A percentile compares a stretch with the other conserved stretches of the same genome.
Evolutionary conservation across 306 rosid genomes (phyloP).

Genomic region (Biancaea sappan): DNA sequence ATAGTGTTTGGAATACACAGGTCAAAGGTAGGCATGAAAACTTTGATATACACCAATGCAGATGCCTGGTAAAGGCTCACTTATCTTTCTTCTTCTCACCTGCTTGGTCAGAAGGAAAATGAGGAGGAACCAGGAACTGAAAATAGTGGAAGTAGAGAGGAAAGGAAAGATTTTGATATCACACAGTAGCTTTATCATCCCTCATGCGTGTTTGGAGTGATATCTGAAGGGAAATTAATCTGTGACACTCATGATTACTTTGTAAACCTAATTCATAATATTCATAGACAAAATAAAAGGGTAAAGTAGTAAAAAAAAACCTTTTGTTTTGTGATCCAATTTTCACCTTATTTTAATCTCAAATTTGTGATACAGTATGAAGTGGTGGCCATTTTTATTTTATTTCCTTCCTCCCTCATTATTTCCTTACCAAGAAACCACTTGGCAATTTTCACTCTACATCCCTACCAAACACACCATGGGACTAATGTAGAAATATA

Average conservation of each 20-base stretch:
- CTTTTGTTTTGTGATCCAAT: background rate
- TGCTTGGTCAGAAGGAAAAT: slow-evolving; percentile 5
- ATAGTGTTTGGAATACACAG: background rate
- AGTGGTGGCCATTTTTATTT: background rate
- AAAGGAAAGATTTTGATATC: background rate
- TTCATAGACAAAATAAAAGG: background rate
- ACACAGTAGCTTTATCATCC: background rate
- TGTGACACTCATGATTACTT: background rate
- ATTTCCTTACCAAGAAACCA: background rate
- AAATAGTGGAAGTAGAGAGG: background rate
- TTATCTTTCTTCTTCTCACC: background rate
- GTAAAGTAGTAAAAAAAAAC: background rate
- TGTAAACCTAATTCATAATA: background rate
- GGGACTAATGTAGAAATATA: background rate
- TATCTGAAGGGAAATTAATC: background rate
- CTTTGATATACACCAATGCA: background rate
- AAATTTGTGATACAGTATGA: background rate
- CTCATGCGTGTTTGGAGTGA: background rate
- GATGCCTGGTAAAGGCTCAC: background rate
- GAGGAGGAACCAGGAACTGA: background rate
- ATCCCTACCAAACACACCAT: background rate
- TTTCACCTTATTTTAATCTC: background rate
- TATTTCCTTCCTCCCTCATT: background rate
- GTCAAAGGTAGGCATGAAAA: background rate
- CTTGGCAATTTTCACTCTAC: background rate